Base-by-base conservation (phyloP, 352 stramenopile genomes). In the Globisporangium spinosum region DNA sequence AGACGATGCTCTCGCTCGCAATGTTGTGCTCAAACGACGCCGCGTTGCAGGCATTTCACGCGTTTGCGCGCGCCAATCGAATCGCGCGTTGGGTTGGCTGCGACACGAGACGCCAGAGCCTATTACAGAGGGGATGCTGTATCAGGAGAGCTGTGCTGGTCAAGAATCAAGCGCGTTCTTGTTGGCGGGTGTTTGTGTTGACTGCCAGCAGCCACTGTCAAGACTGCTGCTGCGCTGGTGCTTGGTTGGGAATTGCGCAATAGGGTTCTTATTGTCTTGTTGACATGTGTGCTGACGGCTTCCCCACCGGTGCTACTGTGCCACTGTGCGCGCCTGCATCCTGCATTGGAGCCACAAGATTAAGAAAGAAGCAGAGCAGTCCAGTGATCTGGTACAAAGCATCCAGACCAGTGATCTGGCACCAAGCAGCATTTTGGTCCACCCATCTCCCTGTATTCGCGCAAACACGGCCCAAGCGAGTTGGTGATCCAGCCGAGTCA, bases 401-500 rank as follows among this genome's bases (percentile, higher is more conserved):
- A 49, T 32, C 29, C 29, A 32, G 29, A 8, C 29, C 29, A 45
- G 38, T 45, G 38, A 20, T 47, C 40, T 10, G 15, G 40, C 40
- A 49, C 40, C 40, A 49, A 49, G 40, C 40, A 49, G 40, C 40
- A 49, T 49, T 49, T 49, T 49, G 15, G 40, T 49, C 15, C 40
- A n/a, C 40, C 40, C 40, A 49, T 49, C 40, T n/a, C 40, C 40
- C 40, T 49, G 40, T 8, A 49, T 49, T n/a, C 15, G 40, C 40
- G 15, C 40, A 49, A 49, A 49, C 40, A 49, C 40, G 40, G 4
- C 4, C 5, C 4, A 20, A 45, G 38, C 38, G 38, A 45, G 38
- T 20, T 58, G 51, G 13, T 58, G 51, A 34, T 58, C 51, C 51
- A 15, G 23, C 27, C 22, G 51, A 58, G 51, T 58, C 51, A 58